A percentile compares a stretch with the other conserved stretches of the same genome.
These are phyloP conservation scores for Diutina rugosa DNA, from an alignment of 1,139 yeast species.

Conservation along the genomic window DNA sequence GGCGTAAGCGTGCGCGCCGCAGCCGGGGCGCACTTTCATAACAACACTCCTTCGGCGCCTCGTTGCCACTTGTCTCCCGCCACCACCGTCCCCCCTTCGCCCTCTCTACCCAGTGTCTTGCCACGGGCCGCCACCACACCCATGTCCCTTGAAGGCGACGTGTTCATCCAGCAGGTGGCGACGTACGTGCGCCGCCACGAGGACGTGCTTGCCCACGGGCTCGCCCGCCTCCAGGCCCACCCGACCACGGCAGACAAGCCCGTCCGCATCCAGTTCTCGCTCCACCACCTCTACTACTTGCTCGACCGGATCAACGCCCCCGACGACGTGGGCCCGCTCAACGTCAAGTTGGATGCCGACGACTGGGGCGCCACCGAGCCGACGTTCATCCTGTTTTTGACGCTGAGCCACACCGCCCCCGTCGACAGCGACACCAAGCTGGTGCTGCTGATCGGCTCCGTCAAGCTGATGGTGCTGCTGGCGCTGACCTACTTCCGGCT, in stretches of 20 bases:
- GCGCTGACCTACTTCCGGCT: slow-evolving; percentile 34
- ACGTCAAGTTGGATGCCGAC: slow-evolving; percentile 44
- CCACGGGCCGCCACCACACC: neutral
- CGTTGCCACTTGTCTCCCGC: neutral
- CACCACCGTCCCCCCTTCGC: neutral
- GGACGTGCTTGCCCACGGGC: slow-evolving; percentile 33
- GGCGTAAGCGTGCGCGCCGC: neutral
- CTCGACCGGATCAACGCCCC: slow-evolving; percentile 44
- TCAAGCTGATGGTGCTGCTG: slow-evolving; percentile 39
- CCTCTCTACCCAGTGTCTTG: neutral
- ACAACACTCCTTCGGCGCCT: neutral
- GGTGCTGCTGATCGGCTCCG: slow-evolving; percentile 48
- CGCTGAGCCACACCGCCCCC: slow-evolving; percentile 30
- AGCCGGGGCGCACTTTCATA: neutral
- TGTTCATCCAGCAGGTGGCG: slow-evolving; percentile 27
- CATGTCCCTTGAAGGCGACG: slow-evolving; percentile 27
- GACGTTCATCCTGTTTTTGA: slow-evolving; percentile 39
- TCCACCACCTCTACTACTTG: slow-evolving; percentile 52
- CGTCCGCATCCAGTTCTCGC: slow-evolving; percentile 39
- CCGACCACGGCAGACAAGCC: slow-evolving; percentile 27
- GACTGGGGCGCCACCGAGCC: slow-evolving; percentile 26
- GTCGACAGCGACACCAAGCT: slow-evolving; percentile 38
- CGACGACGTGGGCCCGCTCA: slow-evolving; percentile 51
- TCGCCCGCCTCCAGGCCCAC: slow-evolving; percentile 26
- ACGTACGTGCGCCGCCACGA: slow-evolving; percentile 29